Percentiles rank a stretch among this genome's conserved stretches.
phyloP scores from a whole-genome alignment of 305 asterid genomes.

The Stenogyne calaminthoides region DNA sequence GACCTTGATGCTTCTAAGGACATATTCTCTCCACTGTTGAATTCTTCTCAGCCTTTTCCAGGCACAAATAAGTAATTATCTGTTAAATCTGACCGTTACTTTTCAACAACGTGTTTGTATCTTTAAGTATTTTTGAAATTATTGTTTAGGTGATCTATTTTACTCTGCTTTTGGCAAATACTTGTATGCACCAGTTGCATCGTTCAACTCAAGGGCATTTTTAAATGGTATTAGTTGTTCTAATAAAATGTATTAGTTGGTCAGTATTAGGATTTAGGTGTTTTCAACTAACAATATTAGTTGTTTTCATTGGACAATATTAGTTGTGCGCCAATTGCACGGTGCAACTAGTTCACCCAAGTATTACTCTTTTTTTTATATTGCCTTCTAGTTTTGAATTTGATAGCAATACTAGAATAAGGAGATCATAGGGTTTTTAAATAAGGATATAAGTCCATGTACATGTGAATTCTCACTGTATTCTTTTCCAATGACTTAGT shows the following conservation, averaged over 20 bases:
- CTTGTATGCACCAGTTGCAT: too few species aligned
- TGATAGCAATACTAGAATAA: slow-evolving; percentile 3
- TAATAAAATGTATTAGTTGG: too few species aligned
- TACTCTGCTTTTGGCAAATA: too few species aligned
- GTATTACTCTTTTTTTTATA: background rate
- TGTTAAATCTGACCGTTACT: slow-evolving; percentile 6
- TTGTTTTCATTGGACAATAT: too few species aligned
- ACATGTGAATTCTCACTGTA: background rate
- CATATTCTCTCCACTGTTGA: slow-evolving; percentile 30
- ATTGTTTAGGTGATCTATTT: slow-evolving; percentile 8
- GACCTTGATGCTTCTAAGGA: slow-evolving; percentile 34
- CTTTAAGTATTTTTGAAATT: slow-evolving; percentile 3
- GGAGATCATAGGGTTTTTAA: slow-evolving; percentile 6
- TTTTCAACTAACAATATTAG: too few species aligned
- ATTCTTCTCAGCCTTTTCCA: slow-evolving; percentile 31
- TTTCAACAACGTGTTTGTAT: slow-evolving; percentile 6
- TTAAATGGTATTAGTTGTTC: too few species aligned
- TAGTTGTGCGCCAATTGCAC: too few species aligned
- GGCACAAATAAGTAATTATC: slow-evolving; percentile 35
- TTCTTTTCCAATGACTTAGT: slow-evolving; percentile 6
- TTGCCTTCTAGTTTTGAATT: slow-evolving; percentile 12
- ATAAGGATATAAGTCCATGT: slow-evolving; percentile 6
- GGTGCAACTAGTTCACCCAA: too few species aligned
- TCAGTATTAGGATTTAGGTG: too few species aligned
- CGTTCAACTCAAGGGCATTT: too few species aligned